These are phyloP conservation scores for Pseudocercospora cruenta DNA, from an alignment of 2,329 filamentous ascomycete species.

Conservation along the genomic window DNA sequence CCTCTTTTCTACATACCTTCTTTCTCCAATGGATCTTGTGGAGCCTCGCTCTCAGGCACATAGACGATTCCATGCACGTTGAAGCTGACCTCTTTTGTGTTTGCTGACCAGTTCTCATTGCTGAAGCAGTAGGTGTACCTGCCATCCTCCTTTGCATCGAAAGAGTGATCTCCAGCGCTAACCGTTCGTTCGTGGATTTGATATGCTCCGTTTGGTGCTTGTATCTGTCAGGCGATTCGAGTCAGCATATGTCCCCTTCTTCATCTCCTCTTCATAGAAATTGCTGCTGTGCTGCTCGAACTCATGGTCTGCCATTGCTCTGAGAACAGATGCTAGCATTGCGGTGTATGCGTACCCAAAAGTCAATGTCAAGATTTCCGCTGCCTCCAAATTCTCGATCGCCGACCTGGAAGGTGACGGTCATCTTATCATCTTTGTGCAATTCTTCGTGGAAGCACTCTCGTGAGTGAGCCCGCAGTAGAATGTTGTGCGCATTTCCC, in stretches of 20 bases:
- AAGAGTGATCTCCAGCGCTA: conserved; percentile 90
- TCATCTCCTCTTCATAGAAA: not conserved
- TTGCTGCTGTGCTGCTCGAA: not conserved
- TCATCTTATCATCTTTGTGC: conserved; percentile 96
- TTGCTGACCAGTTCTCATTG: conserved; percentile 96
- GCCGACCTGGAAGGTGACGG: conserved; percentile 96
- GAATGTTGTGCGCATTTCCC: conserved; percentile 87
- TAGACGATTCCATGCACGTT: conserved; percentile 99
- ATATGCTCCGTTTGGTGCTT: conserved; percentile 74
- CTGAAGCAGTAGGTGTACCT: conserved; percentile 98
- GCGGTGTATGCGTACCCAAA: conserved; percentile 72
- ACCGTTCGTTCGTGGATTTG: conserved; percentile 79
- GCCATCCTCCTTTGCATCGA: conserved; percentile 81
- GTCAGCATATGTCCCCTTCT: conserved; percentile 15
- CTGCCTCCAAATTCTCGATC: conserved; percentile 94
- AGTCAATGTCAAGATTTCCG: conserved; percentile 94
- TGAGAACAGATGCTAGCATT: not conserved
- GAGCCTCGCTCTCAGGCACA: conserved; percentile 82
- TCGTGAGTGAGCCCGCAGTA: conserved; percentile 86
- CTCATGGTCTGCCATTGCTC: not conserved
- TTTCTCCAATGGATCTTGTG: conserved; percentile 83
- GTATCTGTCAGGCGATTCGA: conserved; percentile 59
- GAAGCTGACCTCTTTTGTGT: conserved; percentile 97
- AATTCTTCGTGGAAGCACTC: conserved; percentile 97
- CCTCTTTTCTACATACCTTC: conserved; percentile 66